These are phyloP conservation scores for Xanthoceras sorbifolium DNA, from an alignment of 345 rosid genomes.

Conservation along the genomic window DNA sequence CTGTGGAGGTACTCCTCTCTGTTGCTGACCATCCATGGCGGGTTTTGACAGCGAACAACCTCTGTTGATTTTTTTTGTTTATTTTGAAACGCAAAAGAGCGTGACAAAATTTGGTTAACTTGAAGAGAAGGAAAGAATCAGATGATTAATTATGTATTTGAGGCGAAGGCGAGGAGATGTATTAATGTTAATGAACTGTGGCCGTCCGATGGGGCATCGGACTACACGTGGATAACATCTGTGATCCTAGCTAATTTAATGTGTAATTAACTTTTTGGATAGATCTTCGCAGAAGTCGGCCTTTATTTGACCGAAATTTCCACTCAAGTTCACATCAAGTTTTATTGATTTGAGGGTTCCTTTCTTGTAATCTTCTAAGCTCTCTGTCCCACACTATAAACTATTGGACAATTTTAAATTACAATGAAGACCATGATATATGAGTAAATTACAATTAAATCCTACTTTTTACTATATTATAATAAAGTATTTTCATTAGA, in stretches of 20 bases:
- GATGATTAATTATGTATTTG: neutral
- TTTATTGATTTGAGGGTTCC: neutral
- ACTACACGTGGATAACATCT: neutral
- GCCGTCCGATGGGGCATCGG: neutral
- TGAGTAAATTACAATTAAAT: no score
- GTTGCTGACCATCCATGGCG: constrained; percentile 57
- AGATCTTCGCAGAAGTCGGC: neutral
- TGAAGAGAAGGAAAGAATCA: neutral
- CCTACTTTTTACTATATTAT: no score
- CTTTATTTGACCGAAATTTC: neutral
- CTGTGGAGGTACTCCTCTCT: constrained; percentile 31
- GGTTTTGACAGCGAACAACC: neutral
- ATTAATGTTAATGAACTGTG: neutral
- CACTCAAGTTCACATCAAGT: neutral
- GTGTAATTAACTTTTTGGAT: no score
- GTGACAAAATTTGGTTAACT: neutral
- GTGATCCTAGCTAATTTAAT: neutral
- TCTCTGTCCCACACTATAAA: no score
- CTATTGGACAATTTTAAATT: no score
- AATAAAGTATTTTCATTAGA: no score
- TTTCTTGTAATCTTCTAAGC: neutral
- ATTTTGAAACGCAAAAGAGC: neutral
- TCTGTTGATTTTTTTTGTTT: neutral
- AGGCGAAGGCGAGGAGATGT: neutral
- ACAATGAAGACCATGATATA: no score